A percentile compares a stretch with the other conserved stretches of the same genome.
Conservation (phyloP, 495 filamentous ascomycete species). For the Podospora pseudopauciseta region DNA sequence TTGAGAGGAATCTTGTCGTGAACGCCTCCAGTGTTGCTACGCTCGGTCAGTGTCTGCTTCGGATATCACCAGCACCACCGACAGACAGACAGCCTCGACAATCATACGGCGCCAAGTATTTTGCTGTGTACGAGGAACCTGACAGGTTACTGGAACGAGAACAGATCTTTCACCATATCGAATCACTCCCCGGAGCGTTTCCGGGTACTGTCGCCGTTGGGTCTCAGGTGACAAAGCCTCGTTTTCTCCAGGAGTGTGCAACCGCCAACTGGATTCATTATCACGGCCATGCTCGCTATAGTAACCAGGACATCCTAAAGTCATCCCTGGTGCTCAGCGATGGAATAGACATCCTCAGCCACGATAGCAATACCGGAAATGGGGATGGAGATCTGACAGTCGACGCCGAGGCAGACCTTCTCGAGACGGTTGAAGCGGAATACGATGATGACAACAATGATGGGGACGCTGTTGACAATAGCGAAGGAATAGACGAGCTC, state of each 20-base stretch:
- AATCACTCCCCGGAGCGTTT: neutral
- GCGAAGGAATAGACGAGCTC: neutral
- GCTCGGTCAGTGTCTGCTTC: neutral
- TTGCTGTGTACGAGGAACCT: neutral
- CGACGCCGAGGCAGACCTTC: neutral
- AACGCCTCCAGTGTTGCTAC: slow-evolving; percentile 8
- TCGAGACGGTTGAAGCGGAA: neutral
- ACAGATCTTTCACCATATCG: neutral
- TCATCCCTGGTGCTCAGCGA: neutral
- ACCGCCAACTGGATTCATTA: slow-evolving; percentile 2
- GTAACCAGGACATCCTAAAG: neutral
- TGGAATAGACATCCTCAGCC: neutral
- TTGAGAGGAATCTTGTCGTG: slow-evolving; percentile 4
- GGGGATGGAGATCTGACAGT: neutral
- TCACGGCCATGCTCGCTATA: neutral
- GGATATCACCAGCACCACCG: neutral
- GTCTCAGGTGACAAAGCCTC: neutral
- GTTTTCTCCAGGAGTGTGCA: neutral
- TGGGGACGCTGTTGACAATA: neutral
- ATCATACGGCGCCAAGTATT: neutral
- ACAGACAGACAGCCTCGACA: neutral
- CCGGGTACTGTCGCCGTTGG: neutral
- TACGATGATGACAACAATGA: neutral
- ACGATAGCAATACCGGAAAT: neutral
- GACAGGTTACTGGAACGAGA: neutral